Base-by-base conservation (phyloP, 352 stramenopile genomes). In the Phytophthora tubulina region DNA sequence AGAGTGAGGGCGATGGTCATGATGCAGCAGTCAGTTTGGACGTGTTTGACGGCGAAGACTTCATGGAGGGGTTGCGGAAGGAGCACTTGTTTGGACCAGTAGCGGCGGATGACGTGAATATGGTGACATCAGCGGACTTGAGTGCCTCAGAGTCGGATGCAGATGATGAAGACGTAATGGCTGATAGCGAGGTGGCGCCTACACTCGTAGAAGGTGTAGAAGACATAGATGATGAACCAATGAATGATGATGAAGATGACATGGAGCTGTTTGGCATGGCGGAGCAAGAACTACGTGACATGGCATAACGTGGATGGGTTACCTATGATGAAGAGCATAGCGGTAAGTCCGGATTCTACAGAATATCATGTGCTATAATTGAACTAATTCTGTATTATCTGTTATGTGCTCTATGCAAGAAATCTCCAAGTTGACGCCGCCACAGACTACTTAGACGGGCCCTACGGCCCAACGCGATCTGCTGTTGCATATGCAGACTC, bases 401-500 rank as follows among this genome's bases (percentile, higher is more conserved):
- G 8, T 4, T 11, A 50, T 42, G 39, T 9, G 9, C 2, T 27
- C 7, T 51, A 56, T 27, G n/a, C 1, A 72, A 48, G 48, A 5
- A 39, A 67, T 44, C 31, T 69, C 4, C 33, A 61, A 27, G 3
- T 64, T 2, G 56, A 68, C 39, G 42, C 54, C 17, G 36, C 69
- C 1, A 48, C 30, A 3, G 66, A 75, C 39, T 53, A 58, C 17
- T 78, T 68, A 11, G 9, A 46, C 9, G 50, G 60, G 0, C 3
- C 14, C 3, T 57, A 15, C 3, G 56, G 70, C 1, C 71, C 60
- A 0, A 78, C 60, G 0, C 48, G 59, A 6, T 74, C 64, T 33
- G 65, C 54, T 13, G 49, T 49, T 17, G 51, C 72, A 0, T 73
- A 63, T 11, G 62, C 57, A 3, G 53, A 68, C n/a, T 68, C 41